These are phyloP conservation scores for Juglanconis oblonga DNA, from an alignment of 2,329 filamentous ascomycete species.

Conservation along the genomic window DNA sequence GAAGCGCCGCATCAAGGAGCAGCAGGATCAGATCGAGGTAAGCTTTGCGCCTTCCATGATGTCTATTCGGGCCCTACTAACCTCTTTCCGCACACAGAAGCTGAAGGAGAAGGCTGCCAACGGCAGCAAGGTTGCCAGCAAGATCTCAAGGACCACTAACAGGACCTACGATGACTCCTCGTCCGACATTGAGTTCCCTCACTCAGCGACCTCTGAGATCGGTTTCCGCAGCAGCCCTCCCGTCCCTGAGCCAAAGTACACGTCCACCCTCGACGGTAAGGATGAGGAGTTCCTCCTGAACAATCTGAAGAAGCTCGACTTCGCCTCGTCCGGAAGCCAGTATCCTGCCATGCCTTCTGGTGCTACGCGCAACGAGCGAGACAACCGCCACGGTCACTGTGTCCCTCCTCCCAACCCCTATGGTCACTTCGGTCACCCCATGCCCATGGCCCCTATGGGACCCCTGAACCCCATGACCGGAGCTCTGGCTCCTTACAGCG, in stretches of 20 bases:
- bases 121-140: conserved; percentile 1
- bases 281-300: conserved; percentile 16
- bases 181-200: background rate
- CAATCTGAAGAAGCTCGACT: conserved; percentile 10
- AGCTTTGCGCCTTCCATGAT: background rate
- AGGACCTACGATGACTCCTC: background rate
- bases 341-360: background rate
- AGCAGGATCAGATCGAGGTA: conserved; percentile 18
- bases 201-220: conserved; percentile 13
- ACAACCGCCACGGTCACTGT: background rate
- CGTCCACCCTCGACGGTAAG: conserved; percentile 5
- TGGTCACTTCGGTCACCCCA: background rate
- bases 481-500: conserved; percentile 1
- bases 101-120: conserved; percentile 12
- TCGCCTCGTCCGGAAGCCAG: background rate
- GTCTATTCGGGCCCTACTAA: background rate
- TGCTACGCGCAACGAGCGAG: background rate
- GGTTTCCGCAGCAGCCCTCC: background rate
- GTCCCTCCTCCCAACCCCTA: background rate
- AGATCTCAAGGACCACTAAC: background rate
- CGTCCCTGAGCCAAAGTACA: conserved; percentile 1
- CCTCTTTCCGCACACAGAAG: background rate
- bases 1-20: conserved; percentile 19
- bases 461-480: background rate
- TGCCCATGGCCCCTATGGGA: background rate